Base-by-base conservation (phyloP, 2,329 filamentous ascomycete genomes). In the Aspergillus texensis region DNA sequence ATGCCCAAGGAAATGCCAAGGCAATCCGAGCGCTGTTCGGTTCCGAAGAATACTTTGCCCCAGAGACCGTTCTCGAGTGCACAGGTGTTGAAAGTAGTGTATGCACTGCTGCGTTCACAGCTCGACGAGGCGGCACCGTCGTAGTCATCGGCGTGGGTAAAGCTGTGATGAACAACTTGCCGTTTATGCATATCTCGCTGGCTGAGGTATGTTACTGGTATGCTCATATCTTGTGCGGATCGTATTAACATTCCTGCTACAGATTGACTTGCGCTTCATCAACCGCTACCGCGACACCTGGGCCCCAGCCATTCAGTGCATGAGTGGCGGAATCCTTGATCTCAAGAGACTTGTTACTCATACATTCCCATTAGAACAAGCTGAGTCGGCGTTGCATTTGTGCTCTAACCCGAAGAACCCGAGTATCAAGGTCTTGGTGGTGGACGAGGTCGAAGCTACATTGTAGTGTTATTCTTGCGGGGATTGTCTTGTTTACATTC, bases 271-370 rank as follows among this genome's bases (percentile, higher is more conserved):
- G 30, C 86, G 84, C 43, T 91, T 91, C 77, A 91, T 91, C 72
- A 91, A 91, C 74, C 82, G 89, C 9, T 91, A 91, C 72, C 81
- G 84, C 46, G 88, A 91, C 70, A 91, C 88, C 0, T 91, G 89
- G 89, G 88, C 89, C 0, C 83, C 85, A 0, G 89, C 86, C 0
- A 88, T 91, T 39, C 81, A 85, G 8, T 86, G 85, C 55, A 71
- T 91, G 32, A 82, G 81, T 46, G 86, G 87, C 4, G 85, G 84
- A 0, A 81, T 90, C 1, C 72, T 91, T 10, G 83, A 90, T 70
- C 77, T 90, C 24, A 88, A 88, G 70, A 83, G 82, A 56, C 76
- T 90, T 21, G 84, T 91, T 4, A 87, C 88, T 12, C 88, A 91
- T 73, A 81, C 79, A 1, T 90, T 87, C 65, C 84, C 86, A 0